These are phyloP conservation scores for Cunninghamia lanceolata DNA, from an alignment of 75 land plant genomes.

Conservation along the genomic window DNA sequence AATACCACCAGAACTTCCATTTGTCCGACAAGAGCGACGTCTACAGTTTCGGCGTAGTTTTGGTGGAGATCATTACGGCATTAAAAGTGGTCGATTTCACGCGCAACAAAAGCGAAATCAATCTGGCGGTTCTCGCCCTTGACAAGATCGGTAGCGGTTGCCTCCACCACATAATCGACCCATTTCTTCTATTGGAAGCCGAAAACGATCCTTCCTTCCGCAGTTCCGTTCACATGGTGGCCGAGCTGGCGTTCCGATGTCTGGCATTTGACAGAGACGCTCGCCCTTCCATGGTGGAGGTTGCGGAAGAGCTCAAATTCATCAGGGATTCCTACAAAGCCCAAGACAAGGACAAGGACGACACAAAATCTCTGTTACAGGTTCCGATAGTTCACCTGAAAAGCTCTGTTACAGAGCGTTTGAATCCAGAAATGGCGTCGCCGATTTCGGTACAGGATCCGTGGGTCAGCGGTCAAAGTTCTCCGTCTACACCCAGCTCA, in stretches of 20 bases:
- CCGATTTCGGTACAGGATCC: conserved; percentile 59
- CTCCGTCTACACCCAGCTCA: conserved; percentile 60
- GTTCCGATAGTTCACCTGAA: too few relatives aligned
- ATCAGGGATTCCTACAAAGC: conserved; percentile 24
- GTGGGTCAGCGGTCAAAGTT: conserved; percentile 59
- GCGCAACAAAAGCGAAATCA: conserved; percentile 57
- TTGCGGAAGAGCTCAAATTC: conserved; percentile 64
- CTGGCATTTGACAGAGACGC: conserved; percentile 76
- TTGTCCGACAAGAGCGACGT: conserved; percentile 92
- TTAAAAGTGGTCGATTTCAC: conserved; percentile 78
- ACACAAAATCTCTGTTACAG: conserved; percentile 6
- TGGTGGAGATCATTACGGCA: conserved; percentile 84
- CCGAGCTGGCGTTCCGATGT: conserved; percentile 89
- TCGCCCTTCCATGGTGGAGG: conserved; percentile 81
- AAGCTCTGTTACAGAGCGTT: neutral
- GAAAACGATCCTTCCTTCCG: conserved; percentile 43
- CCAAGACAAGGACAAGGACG: neutral
- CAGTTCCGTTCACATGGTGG: conserved; percentile 56
- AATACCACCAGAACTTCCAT: conserved; percentile 86
- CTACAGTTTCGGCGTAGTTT: conserved; percentile 92
- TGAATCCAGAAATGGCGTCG: conserved; percentile 14
- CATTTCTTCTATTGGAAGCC: conserved; percentile 39
- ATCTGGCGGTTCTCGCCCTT: conserved; percentile 71
- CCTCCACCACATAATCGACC: conserved; percentile 79
- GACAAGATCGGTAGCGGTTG: conserved; percentile 58